A percentile compares a stretch with the other conserved stretches of the same genome.
These are phyloP conservation scores for Fusarium miscanthi DNA, from an alignment of 2,329 filamentous ascomycete genomes.

Conservation along the genomic window DNA sequence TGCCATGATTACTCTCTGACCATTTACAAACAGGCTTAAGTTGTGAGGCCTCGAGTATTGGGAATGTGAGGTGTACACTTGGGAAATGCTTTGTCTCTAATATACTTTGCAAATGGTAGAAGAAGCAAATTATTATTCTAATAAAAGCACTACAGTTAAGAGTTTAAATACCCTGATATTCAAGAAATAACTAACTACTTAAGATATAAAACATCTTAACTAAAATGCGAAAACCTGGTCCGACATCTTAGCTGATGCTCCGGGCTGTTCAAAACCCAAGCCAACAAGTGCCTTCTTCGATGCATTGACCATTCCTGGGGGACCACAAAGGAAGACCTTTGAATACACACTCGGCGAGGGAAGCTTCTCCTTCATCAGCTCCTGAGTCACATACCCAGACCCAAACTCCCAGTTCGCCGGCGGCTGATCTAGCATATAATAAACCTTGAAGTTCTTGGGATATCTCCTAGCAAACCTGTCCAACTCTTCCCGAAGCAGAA, in stretches of 20 bases:
- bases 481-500: constrained; percentile 66
- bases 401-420: constrained; percentile 59
- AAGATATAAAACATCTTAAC: too few species aligned
- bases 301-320: constrained; percentile 68
- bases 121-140: too few species aligned
- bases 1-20: too few species aligned
- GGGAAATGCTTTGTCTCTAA: too few species aligned
- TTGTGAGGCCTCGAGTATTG: too few species aligned
- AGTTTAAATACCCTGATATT: too few species aligned
- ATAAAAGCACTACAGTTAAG: too few species aligned
- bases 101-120: too few species aligned
- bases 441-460: constrained; percentile 64
- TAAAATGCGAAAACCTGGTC: constrained; percentile 63
- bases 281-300: constrained; percentile 61
- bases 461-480: constrained; percentile 64
- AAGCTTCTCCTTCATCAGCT: constrained; percentile 61
- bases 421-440: constrained; percentile 64
- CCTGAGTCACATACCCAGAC: constrained; percentile 61
- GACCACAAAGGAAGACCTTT: constrained; percentile 69
- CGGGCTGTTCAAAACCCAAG: constrained; percentile 63
- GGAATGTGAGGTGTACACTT: too few species aligned
- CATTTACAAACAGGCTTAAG: too few species aligned
- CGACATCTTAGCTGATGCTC: constrained; percentile 60
- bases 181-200: too few species aligned
- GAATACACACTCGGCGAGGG: constrained; percentile 57